Percentiles rank a stretch among this genome's conserved stretches.
Evolutionary conservation across 2,329 filamentous ascomycete genomes (phyloP).

Genomic region (Trichoderma aggressivum): DNA sequence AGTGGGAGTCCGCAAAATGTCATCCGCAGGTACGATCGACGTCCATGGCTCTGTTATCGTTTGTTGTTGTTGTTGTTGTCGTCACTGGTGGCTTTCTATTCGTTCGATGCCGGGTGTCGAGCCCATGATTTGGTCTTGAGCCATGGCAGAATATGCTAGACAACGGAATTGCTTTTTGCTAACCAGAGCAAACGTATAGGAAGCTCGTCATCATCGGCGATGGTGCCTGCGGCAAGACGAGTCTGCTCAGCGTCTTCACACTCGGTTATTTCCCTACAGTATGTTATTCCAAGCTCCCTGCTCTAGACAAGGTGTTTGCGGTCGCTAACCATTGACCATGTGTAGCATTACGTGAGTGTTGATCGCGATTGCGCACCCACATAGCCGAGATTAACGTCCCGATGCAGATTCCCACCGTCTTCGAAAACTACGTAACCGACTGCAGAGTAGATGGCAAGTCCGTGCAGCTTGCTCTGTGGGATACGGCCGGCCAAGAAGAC

Average conservation of each 20-base stretch:
- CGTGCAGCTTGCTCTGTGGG: constrained; percentile 97
- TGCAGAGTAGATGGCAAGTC: constrained; percentile 97
- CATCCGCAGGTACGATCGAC: constrained; percentile 59
- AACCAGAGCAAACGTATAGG: constrained; percentile 45
- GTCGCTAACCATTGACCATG: constrained; percentile 30
- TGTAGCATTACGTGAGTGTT: constrained; percentile 57
- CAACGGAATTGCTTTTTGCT: constrained; percentile 2
- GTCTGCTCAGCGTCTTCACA: constrained; percentile 94
- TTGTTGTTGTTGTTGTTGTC: background rate
- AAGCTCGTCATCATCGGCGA: constrained; percentile 97
- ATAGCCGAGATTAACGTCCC: constrained; percentile 24
- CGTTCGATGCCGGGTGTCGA: background rate
- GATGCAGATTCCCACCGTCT: constrained; percentile 80
- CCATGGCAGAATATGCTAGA: background rate
- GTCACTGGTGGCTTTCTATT: background rate
- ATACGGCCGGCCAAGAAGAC: constrained; percentile 99
- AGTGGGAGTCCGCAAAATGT: constrained; percentile 51
- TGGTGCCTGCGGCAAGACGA: constrained; percentile 97
- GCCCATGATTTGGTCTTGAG: background rate
- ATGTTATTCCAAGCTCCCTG: constrained; percentile 40
- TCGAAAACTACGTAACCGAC: constrained; percentile 99
- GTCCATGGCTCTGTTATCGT: background rate
- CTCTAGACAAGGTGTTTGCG: constrained; percentile 14
- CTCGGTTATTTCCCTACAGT: constrained; percentile 97
- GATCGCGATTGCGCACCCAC: background rate